phyloP scores from a whole-genome alignment of 345 rosid species.

The Arabis hirsuta region DNA sequence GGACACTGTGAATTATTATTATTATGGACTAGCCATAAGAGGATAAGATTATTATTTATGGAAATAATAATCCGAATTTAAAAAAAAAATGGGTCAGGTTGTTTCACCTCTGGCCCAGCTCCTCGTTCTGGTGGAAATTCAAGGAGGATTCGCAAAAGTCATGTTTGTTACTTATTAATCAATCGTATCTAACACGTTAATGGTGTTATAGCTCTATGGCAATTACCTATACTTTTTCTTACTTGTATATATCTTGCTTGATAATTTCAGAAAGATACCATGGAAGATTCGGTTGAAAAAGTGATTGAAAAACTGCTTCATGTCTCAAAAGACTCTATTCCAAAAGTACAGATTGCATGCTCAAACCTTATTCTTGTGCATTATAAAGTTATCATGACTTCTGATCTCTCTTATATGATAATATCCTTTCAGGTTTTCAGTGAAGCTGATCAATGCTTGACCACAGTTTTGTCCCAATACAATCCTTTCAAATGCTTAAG shows the following conservation, averaged over 20 bases:
- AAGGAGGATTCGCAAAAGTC: too few relatives aligned
- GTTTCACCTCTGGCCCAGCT: too few relatives aligned
- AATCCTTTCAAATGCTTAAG: conserved; percentile 98
- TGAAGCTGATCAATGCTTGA: conserved; percentile 94
- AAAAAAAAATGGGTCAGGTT: too few relatives aligned
- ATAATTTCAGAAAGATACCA: conserved; percentile 68
- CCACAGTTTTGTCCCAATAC: conserved; percentile 69
- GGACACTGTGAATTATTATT: too few relatives aligned
- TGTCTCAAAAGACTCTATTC: conserved; percentile 69
- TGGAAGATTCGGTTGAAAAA: conserved; percentile 95
- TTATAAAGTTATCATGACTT: neutral
- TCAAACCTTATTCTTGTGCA: conserved; percentile 15
- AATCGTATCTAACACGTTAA: neutral
- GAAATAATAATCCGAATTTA: too few relatives aligned
- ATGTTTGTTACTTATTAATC: conserved; percentile 53
- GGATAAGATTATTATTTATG: too few relatives aligned
- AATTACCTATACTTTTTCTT: conserved; percentile 17
- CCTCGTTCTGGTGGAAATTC: too few relatives aligned
- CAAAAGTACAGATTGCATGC: conserved; percentile 57
- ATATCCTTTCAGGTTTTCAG: conserved; percentile 63
- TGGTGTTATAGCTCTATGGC: conserved; percentile 6
- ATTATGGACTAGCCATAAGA: too few relatives aligned
- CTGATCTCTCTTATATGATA: conserved; percentile 27
- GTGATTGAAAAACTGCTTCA: conserved; percentile 93
- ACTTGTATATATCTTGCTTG: conserved; percentile 33